A percentile compares a stretch with the other conserved stretches of the same genome.
These are phyloP conservation scores for Diaporthe capsici DNA, from an alignment of 2,329 filamentous ascomycete species.

Conservation along the genomic window DNA sequence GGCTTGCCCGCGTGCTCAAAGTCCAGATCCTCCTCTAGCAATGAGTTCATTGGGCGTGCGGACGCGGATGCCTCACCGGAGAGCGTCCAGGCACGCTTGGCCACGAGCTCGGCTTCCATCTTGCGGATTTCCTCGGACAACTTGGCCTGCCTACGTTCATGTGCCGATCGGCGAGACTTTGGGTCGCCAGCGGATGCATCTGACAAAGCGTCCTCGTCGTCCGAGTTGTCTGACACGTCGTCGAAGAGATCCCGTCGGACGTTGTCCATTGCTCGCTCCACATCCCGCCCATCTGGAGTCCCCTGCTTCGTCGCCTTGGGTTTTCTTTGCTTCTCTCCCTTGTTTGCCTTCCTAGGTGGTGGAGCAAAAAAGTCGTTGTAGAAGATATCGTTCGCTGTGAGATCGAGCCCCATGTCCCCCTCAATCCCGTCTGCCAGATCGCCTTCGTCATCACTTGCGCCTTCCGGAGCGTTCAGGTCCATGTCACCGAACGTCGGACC, in stretches of 20 bases:
- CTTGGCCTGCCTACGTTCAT: constrained; percentile 89
- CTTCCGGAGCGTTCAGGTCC: constrained; percentile 80
- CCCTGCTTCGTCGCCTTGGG: constrained; percentile 55
- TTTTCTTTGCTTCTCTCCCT: constrained; percentile 59
- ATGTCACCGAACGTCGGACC: constrained; percentile 89
- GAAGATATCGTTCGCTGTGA: constrained; percentile 89
- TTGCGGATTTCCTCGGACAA: constrained; percentile 91
- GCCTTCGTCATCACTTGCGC: constrained; percentile 75
- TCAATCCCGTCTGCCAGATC: constrained; percentile 65
- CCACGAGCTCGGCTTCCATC: constrained; percentile 89
- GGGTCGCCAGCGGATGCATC: constrained; percentile 78
- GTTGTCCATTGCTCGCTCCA: constrained; percentile 87
- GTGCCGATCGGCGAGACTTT: constrained; percentile 82
- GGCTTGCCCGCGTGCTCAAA: constrained; percentile 97
- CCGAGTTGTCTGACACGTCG: constrained; percentile 75
- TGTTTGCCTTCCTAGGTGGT: constrained; percentile 79
- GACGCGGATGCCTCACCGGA: constrained; percentile 87
- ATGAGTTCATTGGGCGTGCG: constrained; percentile 89
- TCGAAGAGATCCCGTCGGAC: constrained; percentile 94
- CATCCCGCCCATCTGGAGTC: constrained; percentile 72
- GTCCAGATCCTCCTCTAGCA: constrained; percentile 94
- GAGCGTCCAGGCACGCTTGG: constrained; percentile 91
- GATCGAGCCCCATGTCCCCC: constrained; percentile 59
- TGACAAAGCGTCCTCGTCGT: constrained; percentile 75
- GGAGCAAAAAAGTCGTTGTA: constrained; percentile 96